A percentile compares a stretch with the other conserved stretches of the same genome.
Conservation (phyloP, 768 basidiomycete genomes). For the Boletus rex-veris region DNA sequence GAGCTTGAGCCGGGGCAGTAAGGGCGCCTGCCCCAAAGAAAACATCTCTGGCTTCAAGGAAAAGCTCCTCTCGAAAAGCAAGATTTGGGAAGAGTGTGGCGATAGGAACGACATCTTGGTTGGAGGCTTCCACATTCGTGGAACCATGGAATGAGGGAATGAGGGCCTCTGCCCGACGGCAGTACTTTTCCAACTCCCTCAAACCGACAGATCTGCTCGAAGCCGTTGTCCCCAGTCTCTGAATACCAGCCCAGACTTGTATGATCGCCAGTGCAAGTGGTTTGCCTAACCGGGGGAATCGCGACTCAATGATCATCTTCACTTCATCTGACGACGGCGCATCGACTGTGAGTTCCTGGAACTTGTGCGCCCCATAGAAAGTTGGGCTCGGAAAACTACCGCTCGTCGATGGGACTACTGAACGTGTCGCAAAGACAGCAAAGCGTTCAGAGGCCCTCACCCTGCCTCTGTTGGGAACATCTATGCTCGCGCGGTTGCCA, state of each 20-base stretch:
- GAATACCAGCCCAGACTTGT: conserved; percentile 64
- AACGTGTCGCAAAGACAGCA: conserved; percentile 86
- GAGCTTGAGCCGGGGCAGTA: conserved; percentile 49
- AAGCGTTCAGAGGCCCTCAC: conserved; percentile 79
- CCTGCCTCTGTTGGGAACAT: conserved; percentile 69
- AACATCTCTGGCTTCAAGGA: conserved; percentile 82
- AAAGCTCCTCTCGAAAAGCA: conserved; percentile 80
- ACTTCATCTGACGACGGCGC: conserved; percentile 69
- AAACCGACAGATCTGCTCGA: conserved; percentile 65
- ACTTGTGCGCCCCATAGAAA: conserved; percentile 87
- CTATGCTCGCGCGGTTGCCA: conserved; percentile 63
- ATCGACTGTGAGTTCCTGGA: conserved; percentile 61
- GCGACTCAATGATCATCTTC: conserved; percentile 58
- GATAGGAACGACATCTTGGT: conserved; percentile 33
- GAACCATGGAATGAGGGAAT: conserved; percentile 47
- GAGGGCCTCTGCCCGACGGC: conserved; percentile 62
- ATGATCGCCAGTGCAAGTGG: conserved; percentile 51
- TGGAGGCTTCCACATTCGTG: conserved; percentile 37
- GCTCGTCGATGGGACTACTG: conserved; percentile 46
- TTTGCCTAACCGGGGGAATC: conserved; percentile 61
- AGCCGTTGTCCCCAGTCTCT: conserved; percentile 45
- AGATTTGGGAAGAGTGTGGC: conserved; percentile 63
- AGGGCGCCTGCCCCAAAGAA: conserved; percentile 76
- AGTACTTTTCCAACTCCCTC: conserved; percentile 81
- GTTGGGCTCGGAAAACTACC: conserved; percentile 52